Base-by-base conservation (phyloP, 495 filamentous ascomycete species). In the Podospora australis region DNA sequence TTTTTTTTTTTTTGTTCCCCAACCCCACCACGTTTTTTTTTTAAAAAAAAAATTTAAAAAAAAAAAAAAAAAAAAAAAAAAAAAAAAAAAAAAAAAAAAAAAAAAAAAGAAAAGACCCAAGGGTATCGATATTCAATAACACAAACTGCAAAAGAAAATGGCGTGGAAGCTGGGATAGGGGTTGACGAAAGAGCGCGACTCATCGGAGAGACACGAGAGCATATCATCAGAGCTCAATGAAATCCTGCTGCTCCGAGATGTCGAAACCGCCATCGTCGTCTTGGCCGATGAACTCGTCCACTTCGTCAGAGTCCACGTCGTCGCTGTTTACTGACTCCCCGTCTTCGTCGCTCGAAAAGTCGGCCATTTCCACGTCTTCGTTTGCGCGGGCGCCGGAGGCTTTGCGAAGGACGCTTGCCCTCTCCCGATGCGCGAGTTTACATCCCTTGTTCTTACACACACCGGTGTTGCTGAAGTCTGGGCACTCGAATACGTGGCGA, bases 401-500 rank as follows among this genome's bases (percentile, higher is more conserved):
- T 50, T 61, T 74, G 46, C 75, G 77, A 45, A 79, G 71, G 56
- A 78, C 69, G 71, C 77, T 78, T 49, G 92, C 92, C 68, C 88
- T 83, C 68, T 94, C 87, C 55, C 91, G 79, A 67, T 98, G 92
- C 22, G 81, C 86, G 50, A 96, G 72, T 58, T 80, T 83, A 73
- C 92, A 98, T 26, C 81, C 83, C 66, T 83, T 83, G 60, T 80
- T 82, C 58, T 80, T 83, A 79, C 92, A 98, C 28, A 74, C 69
- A 50, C 90, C 91, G 42, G 77, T 85, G 69, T 96, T 95, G 74
- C 87, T 86, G 72, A 94, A 95, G 63, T 96, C 87, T 38, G 92
- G 92, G 60, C 92, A 98, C 63, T 96, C 92, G 55, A 72, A 74
- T 46, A 87, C 82, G 67, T 98, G 92, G 52, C 88, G 86, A 51